Evolutionary conservation across 768 basidiomycete species (phyloP), one percentile per base, ranked within the genome.

Genomic region (Galerina sulciceps): DNA sequence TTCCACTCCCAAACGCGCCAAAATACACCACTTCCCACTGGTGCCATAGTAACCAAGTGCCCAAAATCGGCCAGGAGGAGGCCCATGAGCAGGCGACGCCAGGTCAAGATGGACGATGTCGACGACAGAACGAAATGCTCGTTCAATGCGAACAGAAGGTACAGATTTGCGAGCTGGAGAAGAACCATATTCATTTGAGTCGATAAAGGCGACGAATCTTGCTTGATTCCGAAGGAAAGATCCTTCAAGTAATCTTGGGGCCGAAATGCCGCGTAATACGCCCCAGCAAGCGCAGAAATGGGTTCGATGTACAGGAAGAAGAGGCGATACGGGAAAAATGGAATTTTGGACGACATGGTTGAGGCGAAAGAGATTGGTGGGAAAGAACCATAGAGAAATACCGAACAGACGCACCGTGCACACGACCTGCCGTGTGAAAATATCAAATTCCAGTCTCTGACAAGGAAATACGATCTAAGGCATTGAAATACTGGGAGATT

Each of bases 291-390:
- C 0, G 81, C 79, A 0, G 81, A 81, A 42, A 82, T 57, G n/a
- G 82, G 82, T 66, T 84, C 82, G 52, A 83, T 70, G 61, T 78
- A 81, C 31, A 82, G 73, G 65, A 83, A 83, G 72, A 83, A 83
- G 15, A 80, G 67, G 23, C 70, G 67, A 67, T 83, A 82, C 10
- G 62, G 62, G 37, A 59, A 60, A 49, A 60, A 55, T 17, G 63
- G 59, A 18, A 64, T 60, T 8, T 3, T 20, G 9, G 34, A 11
- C 10, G 43, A 46, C 44, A 55, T 46, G 43, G 43, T 35, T 50
- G 48, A 14, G 15, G 36, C 18, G 22, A 10, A 50, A 50, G 13
- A 17, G 48, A 49, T 23, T 35, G 49, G 40, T n/a, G 37, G 49
- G 14, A 31, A 31, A 31, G 5, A 31, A 31, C 5, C 1, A 5